A percentile compares a stretch with the other conserved stretches of the same genome.
Conservation (phyloP, 2,329 filamentous ascomycete species). For the Alternaria sp. region DNA sequence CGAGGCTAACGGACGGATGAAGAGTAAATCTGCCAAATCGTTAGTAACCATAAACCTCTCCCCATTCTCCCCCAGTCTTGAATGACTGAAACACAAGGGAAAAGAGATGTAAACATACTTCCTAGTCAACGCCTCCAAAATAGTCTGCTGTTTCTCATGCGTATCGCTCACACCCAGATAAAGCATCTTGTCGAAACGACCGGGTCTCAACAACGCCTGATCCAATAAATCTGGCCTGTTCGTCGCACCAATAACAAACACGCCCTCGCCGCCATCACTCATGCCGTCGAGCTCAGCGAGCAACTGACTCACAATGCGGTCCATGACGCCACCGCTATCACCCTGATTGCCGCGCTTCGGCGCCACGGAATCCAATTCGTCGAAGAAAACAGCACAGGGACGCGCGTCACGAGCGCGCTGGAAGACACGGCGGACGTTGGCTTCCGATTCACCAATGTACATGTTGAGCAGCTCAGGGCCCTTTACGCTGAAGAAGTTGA, state of each 20-base stretch:
- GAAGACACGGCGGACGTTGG: slow-evolving; percentile 88
- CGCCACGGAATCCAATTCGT: slow-evolving; percentile 91
- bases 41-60: too few relatives aligned
- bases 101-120: slow-evolving; percentile 70
- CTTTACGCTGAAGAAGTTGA: slow-evolving; percentile 95
- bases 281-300: slow-evolving; percentile 96
- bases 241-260: slow-evolving; percentile 96
- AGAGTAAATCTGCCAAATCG: slow-evolving; percentile 74
- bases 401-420: slow-evolving; percentile 84
- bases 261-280: slow-evolving; percentile 86
- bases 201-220: slow-evolving; percentile 85
- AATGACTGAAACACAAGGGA: background rate
- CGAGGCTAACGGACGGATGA: slow-evolving; percentile 78
- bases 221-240: slow-evolving; percentile 94
- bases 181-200: slow-evolving; percentile 97
- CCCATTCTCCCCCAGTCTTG: too few relatives aligned
- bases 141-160: slow-evolving; percentile 93
- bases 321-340: slow-evolving; percentile 97
- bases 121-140: slow-evolving; percentile 90
- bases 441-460: slow-evolving; percentile 95
- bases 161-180: slow-evolving; percentile 97
- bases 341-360: slow-evolving; percentile 97
- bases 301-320: slow-evolving; percentile 93
- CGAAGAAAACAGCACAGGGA: slow-evolving; percentile 92
- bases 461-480: slow-evolving; percentile 92